phyloP scores from a whole-genome alignment of 805 yeast species.

The Saturnispora kantuleensis region DNA sequence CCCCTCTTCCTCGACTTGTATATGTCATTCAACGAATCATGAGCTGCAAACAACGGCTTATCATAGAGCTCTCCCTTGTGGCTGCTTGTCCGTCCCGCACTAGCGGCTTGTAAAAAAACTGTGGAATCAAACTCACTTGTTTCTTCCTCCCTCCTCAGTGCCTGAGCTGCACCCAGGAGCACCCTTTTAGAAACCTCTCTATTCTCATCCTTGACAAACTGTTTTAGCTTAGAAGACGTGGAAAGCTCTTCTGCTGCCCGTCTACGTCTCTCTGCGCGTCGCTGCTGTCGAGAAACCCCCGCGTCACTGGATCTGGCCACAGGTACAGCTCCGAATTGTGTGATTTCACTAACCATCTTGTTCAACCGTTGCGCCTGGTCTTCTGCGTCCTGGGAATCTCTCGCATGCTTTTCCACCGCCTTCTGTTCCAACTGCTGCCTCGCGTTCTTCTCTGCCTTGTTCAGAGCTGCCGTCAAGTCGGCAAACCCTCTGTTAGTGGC shows the following conservation, averaged over 20 bases:
- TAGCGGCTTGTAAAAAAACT: slow-evolving; percentile 36
- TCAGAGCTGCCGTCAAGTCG: slow-evolving; percentile 61
- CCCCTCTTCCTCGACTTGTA: slow-evolving; percentile 32
- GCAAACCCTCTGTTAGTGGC: slow-evolving; percentile 42
- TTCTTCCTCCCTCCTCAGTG: slow-evolving; percentile 23
- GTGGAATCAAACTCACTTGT: slow-evolving; percentile 43
- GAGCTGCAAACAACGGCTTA: slow-evolving; percentile 45
- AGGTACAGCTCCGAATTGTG: slow-evolving; percentile 12
- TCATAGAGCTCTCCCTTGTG: slow-evolving; percentile 44
- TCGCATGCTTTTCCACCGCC: slow-evolving; percentile 37
- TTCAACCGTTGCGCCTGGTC: slow-evolving; percentile 45
- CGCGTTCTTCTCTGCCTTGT: slow-evolving; percentile 53
- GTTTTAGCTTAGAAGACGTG: slow-evolving; percentile 33
- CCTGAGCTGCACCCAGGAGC: slow-evolving; percentile 34
- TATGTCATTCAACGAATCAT: slow-evolving; percentile 39
- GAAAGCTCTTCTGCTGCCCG: slow-evolving; percentile 39
- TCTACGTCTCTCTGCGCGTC: slow-evolving; percentile 35
- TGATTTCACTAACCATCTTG: slow-evolving; percentile 38
- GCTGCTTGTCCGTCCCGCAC: slow-evolving; percentile 23
- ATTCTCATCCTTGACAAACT: slow-evolving; percentile 35
- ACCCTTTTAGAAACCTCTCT: slow-evolving; percentile 50
- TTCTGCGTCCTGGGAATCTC: slow-evolving; percentile 29
- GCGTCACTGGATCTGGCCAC: slow-evolving; percentile 19
- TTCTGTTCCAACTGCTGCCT: slow-evolving; percentile 45
- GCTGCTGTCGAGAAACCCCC: slow-evolving; percentile 25